Percentiles rank a stretch among this genome's conserved stretches.
phyloP scores from a whole-genome alignment of 352 stramenopile genomes.

The Globisporangium apiculatum region DNA sequence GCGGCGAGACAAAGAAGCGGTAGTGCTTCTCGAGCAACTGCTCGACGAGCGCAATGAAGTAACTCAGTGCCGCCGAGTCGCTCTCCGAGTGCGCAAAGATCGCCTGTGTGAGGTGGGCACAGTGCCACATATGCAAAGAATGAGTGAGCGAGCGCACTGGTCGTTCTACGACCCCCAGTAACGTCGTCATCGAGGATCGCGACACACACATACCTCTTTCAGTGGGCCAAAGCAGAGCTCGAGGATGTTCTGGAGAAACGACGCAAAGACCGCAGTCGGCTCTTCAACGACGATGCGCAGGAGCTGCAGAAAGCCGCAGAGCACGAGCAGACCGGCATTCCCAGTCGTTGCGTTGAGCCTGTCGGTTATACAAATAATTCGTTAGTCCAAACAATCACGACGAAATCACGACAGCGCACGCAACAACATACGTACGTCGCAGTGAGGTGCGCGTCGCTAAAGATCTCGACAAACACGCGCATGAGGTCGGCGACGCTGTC shows the following conservation, averaged over 20 bases:
- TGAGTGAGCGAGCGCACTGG: too few species aligned
- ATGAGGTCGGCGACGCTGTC: slow-evolving; percentile 65
- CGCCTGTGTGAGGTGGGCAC: slow-evolving; percentile 16
- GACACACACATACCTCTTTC: slow-evolving; percentile 45
- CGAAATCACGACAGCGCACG: not conserved
- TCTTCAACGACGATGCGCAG: slow-evolving; percentile 76
- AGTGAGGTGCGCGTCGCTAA: slow-evolving; percentile 65
- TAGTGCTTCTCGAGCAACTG: slow-evolving; percentile 78
- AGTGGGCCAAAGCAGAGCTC: slow-evolving; percentile 73
- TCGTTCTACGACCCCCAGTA: too few species aligned
- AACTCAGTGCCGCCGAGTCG: slow-evolving; percentile 56
- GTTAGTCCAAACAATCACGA: not conserved
- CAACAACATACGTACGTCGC: slow-evolving; percentile 33
- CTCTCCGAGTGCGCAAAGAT: slow-evolving; percentile 73
- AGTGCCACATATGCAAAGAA: too few species aligned
- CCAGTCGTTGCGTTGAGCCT: slow-evolving; percentile 48
- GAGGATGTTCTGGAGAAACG: slow-evolving; percentile 69
- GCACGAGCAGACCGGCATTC: slow-evolving; percentile 53
- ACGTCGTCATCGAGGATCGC: too few species aligned
- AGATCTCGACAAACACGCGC: slow-evolving; percentile 73
- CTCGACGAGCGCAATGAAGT: slow-evolving; percentile 66
- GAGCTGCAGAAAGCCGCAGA: slow-evolving; percentile 75
- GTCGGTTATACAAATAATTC: slow-evolving; percentile 1
- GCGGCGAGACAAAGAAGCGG: slow-evolving; percentile 65
- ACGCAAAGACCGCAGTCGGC: slow-evolving; percentile 58